phyloP scores from a whole-genome alignment of 345 rosid species.

The Clausena lansium region DNA sequence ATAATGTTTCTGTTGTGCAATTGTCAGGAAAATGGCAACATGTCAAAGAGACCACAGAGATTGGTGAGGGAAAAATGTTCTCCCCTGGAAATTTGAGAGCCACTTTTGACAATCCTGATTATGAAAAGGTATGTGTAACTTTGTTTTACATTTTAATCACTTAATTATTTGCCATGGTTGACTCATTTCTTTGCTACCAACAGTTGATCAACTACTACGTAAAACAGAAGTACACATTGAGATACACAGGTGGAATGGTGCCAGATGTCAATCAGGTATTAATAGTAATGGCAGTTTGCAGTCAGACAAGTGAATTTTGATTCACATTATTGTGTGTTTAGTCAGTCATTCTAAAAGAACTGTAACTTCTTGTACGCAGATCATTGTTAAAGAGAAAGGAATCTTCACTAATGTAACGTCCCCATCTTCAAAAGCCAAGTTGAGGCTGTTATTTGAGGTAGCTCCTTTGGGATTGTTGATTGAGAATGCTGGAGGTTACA shows the following conservation, averaged over 20 bases:
- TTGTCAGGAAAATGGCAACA: conserved; percentile 90
- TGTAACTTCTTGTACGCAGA: conserved; percentile 32
- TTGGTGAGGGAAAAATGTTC: conserved; percentile 86
- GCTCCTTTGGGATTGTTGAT: conserved; percentile 79
- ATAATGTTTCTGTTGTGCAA: conserved; percentile 5
- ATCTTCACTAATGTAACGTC: conserved; percentile 88
- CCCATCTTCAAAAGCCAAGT: conserved; percentile 86
- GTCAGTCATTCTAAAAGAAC: not conserved
- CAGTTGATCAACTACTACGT: conserved; percentile 89
- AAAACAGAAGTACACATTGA: conserved; percentile 86
- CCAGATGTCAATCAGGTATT: conserved; percentile 93
- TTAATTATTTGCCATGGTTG: not conserved
- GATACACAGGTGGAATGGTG: conserved; percentile 99
- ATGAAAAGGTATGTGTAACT: conserved; percentile 47
- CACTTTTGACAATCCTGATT: conserved; percentile 82
- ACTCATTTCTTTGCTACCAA: not conserved
- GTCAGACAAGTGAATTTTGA: not conserved
- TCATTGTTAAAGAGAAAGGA: conserved; percentile 96
- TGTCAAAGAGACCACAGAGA: conserved; percentile 87
- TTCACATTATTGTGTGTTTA: not conserved
- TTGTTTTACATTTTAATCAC: not conserved
- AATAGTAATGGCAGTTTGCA: not conserved
- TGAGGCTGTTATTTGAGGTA: conserved; percentile 89
- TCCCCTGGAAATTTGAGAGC: conserved; percentile 99
- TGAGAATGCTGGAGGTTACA: conserved; percentile 89